phyloP scores from a whole-genome alignment of 495 filamentous ascomycete species.

The Pyrenula massariospora region DNA sequence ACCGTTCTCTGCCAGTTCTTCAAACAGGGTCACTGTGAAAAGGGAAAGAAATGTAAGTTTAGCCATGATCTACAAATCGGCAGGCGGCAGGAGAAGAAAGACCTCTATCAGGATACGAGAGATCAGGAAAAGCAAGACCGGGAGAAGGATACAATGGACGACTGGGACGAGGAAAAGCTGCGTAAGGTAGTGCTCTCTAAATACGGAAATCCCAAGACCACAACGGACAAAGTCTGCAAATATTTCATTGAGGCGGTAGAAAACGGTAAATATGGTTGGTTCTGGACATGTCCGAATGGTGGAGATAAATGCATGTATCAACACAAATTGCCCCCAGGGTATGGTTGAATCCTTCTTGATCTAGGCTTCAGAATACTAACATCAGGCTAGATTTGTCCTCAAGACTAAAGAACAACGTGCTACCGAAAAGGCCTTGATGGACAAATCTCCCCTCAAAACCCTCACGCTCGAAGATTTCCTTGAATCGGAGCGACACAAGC shows the following conservation, averaged over 20 bases:
- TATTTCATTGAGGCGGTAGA: slow-evolving; percentile 97
- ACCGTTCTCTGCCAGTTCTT: slow-evolving; percentile 93
- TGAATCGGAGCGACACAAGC: slow-evolving; percentile 86
- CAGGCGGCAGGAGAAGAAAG: slow-evolving; percentile 83
- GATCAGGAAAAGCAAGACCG: slow-evolving; percentile 55
- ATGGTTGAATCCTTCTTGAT: slow-evolving; percentile 20
- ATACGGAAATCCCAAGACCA: slow-evolving; percentile 91
- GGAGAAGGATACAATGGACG: slow-evolving; percentile 76
- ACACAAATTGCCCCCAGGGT: slow-evolving; percentile 89
- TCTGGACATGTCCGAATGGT: slow-evolving; percentile 95
- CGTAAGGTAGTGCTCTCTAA: slow-evolving; percentile 83
- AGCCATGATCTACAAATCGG: slow-evolving; percentile 82
- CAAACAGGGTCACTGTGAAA: slow-evolving; percentile 95
- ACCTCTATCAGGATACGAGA: slow-evolving; percentile 79
- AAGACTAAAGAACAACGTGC: slow-evolving; percentile 97
- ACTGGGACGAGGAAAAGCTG: slow-evolving; percentile 97
- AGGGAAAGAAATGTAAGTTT: slow-evolving; percentile 97
- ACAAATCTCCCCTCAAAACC: slow-evolving; percentile 89
- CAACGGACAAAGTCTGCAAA: slow-evolving; percentile 98
- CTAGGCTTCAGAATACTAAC: slow-evolving; percentile 12
- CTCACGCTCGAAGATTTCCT: slow-evolving; percentile 96
- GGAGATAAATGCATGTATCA: slow-evolving; percentile 98
- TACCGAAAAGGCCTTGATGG: slow-evolving; percentile 92
- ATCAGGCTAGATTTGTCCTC: slow-evolving; percentile 61
- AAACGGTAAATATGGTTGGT: slow-evolving; percentile 98